Evolutionary conservation across 2,329 filamentous ascomycete species (phyloP).

Genomic region (Fusarium poae): DNA sequence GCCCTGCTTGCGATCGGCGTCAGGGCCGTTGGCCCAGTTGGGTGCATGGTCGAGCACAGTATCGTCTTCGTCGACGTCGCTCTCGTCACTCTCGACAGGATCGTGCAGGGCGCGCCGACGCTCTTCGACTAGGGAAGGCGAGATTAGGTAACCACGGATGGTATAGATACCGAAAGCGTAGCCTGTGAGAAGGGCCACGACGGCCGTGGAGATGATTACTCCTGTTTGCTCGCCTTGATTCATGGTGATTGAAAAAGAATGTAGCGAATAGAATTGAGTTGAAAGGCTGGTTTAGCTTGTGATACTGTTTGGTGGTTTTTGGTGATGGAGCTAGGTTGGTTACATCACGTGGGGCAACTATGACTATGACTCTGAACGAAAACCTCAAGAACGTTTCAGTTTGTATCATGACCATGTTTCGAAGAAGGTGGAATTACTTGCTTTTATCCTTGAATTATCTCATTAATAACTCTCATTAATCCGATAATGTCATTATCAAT

Average conservation of each 20-base stretch:
- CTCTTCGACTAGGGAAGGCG: slow-evolving; percentile 68
- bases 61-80: slow-evolving; percentile 73
- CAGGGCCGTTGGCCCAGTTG: slow-evolving; percentile 73
- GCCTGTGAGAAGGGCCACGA: slow-evolving; percentile 80
- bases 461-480: background rate
- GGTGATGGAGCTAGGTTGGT: slow-evolving; percentile 34
- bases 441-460: background rate
- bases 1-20: slow-evolving; percentile 70
- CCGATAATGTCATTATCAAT: background rate
- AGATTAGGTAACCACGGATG: slow-evolving; percentile 70
- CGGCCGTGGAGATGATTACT: slow-evolving; percentile 78
- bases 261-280: background rate
- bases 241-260: slow-evolving; percentile 39
- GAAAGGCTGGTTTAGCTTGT: slow-evolving; percentile 11
- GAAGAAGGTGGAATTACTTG: background rate
- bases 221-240: slow-evolving; percentile 63
- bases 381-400: slow-evolving; percentile 6
- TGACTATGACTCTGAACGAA: background rate
- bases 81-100: slow-evolving; percentile 76
- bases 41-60: slow-evolving; percentile 73
- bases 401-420: background rate
- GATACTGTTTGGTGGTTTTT: slow-evolving; percentile 21
- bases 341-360: slow-evolving; percentile 40
- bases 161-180: slow-evolving; percentile 86
- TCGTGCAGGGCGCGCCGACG: slow-evolving; percentile 68